Conservation (phyloP, 1,139 yeast species). For the Nakaseomyces uthaithaninus region DNA sequence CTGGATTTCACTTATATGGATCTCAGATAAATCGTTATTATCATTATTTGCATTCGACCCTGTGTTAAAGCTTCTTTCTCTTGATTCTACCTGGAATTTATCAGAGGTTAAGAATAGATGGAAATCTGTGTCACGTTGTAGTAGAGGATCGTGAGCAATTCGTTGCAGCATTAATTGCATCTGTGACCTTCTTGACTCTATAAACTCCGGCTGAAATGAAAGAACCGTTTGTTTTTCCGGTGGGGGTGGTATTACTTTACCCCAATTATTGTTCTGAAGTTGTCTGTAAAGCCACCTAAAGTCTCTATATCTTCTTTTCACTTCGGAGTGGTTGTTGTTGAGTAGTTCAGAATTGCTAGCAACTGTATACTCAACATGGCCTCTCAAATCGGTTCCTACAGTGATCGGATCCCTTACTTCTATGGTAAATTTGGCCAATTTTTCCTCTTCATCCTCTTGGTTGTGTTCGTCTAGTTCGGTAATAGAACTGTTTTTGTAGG, state of each 20-base stretch:
- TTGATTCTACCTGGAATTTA: constrained; percentile 57
- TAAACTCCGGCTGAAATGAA: constrained; percentile 76
- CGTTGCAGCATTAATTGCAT: constrained; percentile 79
- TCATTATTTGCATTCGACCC: constrained; percentile 47
- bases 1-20: constrained; percentile 30
- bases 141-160: constrained; percentile 46
- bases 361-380: constrained; percentile 83
- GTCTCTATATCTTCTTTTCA: constrained; percentile 72
- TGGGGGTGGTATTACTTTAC: constrained; percentile 89
- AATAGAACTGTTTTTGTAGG: constrained; percentile 6
- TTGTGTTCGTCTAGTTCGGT: constrained; percentile 3
- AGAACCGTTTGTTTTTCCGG: constrained; percentile 94
- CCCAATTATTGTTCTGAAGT: constrained; percentile 78
- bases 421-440: constrained; percentile 42
- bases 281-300: constrained; percentile 87
- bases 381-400: constrained; percentile 81
- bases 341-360: constrained; percentile 42
- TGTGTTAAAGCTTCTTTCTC: constrained; percentile 50
- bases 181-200: constrained; percentile 79
- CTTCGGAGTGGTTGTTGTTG: constrained; percentile 38
- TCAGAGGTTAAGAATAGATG: constrained; percentile 68
- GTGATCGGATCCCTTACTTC: constrained; percentile 85
- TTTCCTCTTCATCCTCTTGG: constrained; percentile 7
- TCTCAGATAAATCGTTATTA: constrained; percentile 39
- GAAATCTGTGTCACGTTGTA: constrained; percentile 70